Evolutionary conservation across 106 monocot genomes (phyloP), one percentile per base, ranked within the genome.

Genomic region (Platanthera zijinensis): DNA sequence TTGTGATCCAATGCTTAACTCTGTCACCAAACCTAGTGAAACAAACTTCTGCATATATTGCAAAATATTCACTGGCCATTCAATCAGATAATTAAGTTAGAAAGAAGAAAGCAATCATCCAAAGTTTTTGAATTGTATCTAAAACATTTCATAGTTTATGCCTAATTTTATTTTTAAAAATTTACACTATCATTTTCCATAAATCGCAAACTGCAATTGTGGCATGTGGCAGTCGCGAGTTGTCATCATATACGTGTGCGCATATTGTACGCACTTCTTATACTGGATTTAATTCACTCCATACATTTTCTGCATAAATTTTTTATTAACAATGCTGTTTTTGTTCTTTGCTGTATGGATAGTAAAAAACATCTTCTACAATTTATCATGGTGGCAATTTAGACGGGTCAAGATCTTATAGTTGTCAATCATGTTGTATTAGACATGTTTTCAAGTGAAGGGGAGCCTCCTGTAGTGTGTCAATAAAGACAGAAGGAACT

Each of bases 1-100:
- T 80, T 87, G 97, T 97, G 11, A 90, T 86, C 97, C 97, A 97
- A 57, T 86, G 86, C 77, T 97, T 97, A 77, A 97, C 97, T 91
- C 97, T 91, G 71, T 97, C 94, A 22, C 97, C 97, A 82, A 97
- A 97, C 72, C 81, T 80, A 48, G 85, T 86, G 82, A 97, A 97
- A 82, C 97, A 97, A 76, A 87, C 85, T 86, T 97, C 97, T 80
- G 97, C 97, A 86, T 89, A 97, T 48, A 82, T 69, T 69, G 94
- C 89, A 89, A 97, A 97, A 83, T 89, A 89, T 49, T 97, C 83
- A 87, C 97, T 97, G 89, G 45, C 80, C 74, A 77, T 76, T 79
- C 74, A 76, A 59, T 59, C 76, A 70, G 71, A 75, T 51, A 69
- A 46, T 21, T 1, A 50, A 22, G 15, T 52, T 53, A 17, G 54